Evolutionary conservation across 768 basidiomycete genomes (phyloP).

Genomic region (Rhodotorula babjevae): DNA sequence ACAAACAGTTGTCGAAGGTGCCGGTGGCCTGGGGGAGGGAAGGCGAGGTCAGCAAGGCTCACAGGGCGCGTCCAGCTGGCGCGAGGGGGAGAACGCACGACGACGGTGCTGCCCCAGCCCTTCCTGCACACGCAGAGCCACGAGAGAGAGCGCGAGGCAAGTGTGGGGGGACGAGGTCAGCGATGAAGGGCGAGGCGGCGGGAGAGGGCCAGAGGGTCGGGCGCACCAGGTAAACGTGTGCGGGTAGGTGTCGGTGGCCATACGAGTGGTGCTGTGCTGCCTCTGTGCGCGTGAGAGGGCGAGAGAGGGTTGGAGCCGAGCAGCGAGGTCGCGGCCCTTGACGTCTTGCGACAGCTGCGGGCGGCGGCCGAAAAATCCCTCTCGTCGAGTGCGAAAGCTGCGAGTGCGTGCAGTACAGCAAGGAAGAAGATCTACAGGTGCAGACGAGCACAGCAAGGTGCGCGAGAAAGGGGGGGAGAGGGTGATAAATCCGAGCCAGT

Average conservation of each 20-base stretch:
- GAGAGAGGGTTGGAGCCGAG: not conserved
- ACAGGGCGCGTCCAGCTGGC: constrained; percentile 25
- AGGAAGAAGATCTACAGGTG: too few species aligned
- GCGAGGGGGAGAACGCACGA: constrained; percentile 51
- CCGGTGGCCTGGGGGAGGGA: constrained; percentile 55
- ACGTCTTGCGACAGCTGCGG: not conserved
- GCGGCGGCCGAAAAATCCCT: too few species aligned
- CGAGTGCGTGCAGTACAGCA: too few species aligned
- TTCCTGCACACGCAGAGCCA: constrained; percentile 2
- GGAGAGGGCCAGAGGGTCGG: not conserved
- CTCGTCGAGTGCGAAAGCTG: too few species aligned
- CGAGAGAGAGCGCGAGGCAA: not conserved
- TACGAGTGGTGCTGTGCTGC: not conserved
- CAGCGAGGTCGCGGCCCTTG: not conserved
- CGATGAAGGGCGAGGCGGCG: not conserved
- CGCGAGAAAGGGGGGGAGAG: too few species aligned
- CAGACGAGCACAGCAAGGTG: too few species aligned
- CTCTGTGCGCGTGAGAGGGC: not conserved
- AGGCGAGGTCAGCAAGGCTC: not conserved
- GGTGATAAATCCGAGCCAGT: too few species aligned
- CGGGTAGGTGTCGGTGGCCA: constrained; percentile 33
- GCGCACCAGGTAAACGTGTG: constrained; percentile 36
- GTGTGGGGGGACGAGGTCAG: not conserved
- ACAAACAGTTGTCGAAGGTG: constrained; percentile 67
- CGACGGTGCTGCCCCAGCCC: constrained; percentile 14